Evolutionary conservation across 495 filamentous ascomycete genomes (phyloP).

Genomic region (Penicillium pancosmium): DNA sequence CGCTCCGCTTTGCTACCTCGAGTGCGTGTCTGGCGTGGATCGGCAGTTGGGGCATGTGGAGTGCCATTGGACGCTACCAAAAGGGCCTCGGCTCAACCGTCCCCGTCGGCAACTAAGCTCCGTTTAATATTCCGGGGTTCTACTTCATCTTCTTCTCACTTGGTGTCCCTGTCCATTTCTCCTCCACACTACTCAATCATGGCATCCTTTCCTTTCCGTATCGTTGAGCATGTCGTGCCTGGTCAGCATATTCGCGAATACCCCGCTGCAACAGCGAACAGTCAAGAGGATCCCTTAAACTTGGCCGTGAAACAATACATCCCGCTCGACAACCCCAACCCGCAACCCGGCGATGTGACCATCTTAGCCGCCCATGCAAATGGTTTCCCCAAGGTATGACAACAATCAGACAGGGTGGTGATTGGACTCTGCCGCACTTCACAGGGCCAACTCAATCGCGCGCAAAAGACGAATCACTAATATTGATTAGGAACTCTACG

Average conservation of each 20-base stretch:
- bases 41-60: slow-evolving; percentile 18
- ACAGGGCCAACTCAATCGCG: neutral
- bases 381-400: slow-evolving; percentile 79
- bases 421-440: neutral
- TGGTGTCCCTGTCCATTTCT: neutral
- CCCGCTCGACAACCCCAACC: slow-evolving; percentile 64
- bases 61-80: slow-evolving; percentile 7
- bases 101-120: slow-evolving; percentile 5
- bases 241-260: slow-evolving; percentile 77
- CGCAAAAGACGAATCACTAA: slow-evolving; percentile 4
- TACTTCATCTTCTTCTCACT: neutral
- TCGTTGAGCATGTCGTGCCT: slow-evolving; percentile 64
- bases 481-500: slow-evolving; percentile 72
- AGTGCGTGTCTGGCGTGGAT: neutral
- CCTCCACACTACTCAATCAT: slow-evolving; percentile 17
- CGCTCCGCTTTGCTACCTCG: neutral
- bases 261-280: slow-evolving; percentile 60
- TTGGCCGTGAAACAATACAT: slow-evolving; percentile 84
- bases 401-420: slow-evolving; percentile 1
- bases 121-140: slow-evolving; percentile 15
- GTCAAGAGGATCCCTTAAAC: slow-evolving; percentile 63
- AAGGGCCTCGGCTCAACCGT: slow-evolving; percentile 16
- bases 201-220: slow-evolving; percentile 44
- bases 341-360: slow-evolving; percentile 73
- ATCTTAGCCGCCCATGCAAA: slow-evolving; percentile 86